Percentiles rank a stretch among this genome's conserved stretches.
Evolutionary conservation across 371 early-diverging fungal genomes (phyloP).

Genomic region (Mortierella sp.): DNA sequence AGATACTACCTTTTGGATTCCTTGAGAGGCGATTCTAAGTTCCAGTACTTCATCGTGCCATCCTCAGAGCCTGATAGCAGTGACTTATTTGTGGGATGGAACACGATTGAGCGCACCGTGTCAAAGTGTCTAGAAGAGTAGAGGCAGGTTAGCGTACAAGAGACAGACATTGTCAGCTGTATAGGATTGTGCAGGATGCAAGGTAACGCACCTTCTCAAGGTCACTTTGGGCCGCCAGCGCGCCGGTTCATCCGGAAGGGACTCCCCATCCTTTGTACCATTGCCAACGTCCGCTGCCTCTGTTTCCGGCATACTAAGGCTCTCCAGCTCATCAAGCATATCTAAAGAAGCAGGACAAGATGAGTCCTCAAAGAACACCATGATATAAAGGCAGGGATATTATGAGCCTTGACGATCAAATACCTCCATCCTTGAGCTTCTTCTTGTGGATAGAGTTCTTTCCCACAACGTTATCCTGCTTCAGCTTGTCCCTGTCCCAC

Average conservation of each 20-base stretch:
- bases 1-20: conserved; percentile 22
- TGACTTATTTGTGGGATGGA: conserved; percentile 71
- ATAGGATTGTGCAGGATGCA: background rate
- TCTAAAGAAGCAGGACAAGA: background rate
- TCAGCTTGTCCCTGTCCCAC: conserved; percentile 56
- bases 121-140: conserved; percentile 80
- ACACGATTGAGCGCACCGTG: conserved; percentile 78
- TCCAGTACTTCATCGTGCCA: conserved; percentile 85
- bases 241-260: conserved; percentile 8
- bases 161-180: background rate
- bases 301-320: conserved; percentile 45
- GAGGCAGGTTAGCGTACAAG: background rate
- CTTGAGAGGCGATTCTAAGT: conserved; percentile 57
- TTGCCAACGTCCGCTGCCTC: conserved; percentile 26
- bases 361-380: no score
- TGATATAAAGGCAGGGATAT: background rate
- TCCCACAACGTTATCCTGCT: conserved; percentile 17
- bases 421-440: conserved; percentile 46
- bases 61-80: conserved; percentile 86
- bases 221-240: conserved; percentile 67
- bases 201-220: conserved; percentile 12
- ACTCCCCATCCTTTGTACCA: conserved; percentile 16
- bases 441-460: conserved; percentile 41
- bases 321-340: conserved; percentile 53
- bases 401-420: background rate